Percentiles rank a stretch among this genome's conserved stretches.
Conservation (phyloP, 1,284 basidiomycete species). For the Malassezia psittaci region DNA sequence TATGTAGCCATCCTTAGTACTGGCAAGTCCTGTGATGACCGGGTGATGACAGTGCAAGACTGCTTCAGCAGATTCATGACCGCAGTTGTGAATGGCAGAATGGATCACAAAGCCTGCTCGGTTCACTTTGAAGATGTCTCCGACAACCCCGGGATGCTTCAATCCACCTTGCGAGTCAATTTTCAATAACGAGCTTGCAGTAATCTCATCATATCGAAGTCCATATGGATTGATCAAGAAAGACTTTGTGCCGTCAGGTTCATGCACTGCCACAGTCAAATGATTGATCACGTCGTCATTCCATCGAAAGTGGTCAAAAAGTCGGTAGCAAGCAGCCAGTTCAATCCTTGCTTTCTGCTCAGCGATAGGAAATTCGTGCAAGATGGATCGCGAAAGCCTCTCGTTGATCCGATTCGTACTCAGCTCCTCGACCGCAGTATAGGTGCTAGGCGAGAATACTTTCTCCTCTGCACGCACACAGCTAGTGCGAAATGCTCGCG, state of each 20-base stretch:
- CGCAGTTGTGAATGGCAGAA: slow-evolving; percentile 1
- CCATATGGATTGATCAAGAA: slow-evolving; percentile 7
- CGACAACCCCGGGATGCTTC: not conserved
- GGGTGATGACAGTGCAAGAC: slow-evolving; percentile 4
- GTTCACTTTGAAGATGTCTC: slow-evolving; percentile 3
- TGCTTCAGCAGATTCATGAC: not conserved
- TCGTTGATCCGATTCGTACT: not conserved
- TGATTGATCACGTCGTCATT: slow-evolving; percentile 8
- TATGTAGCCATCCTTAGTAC: not conserved
- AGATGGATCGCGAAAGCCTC: not conserved
- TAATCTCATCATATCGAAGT: slow-evolving; percentile 5
- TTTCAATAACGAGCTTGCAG: slow-evolving; percentile 6
- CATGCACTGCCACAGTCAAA: slow-evolving; percentile 1
- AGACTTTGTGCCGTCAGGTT: slow-evolving; percentile 2
- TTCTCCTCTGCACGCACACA: not conserved
- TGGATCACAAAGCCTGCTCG: slow-evolving; percentile 5
- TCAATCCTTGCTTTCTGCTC: not conserved
- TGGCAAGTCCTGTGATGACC: not conserved
- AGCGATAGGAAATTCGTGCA: not conserved
- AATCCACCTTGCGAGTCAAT: not conserved
- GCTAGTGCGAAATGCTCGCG: not conserved
- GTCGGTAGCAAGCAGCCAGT: not conserved
- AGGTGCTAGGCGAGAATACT: not conserved
- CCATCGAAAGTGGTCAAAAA: not conserved
- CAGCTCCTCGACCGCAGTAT: not conserved